Base-by-base conservation (phyloP, 2,329 filamentous ascomycete species). In the Claviceps africana region DNA sequence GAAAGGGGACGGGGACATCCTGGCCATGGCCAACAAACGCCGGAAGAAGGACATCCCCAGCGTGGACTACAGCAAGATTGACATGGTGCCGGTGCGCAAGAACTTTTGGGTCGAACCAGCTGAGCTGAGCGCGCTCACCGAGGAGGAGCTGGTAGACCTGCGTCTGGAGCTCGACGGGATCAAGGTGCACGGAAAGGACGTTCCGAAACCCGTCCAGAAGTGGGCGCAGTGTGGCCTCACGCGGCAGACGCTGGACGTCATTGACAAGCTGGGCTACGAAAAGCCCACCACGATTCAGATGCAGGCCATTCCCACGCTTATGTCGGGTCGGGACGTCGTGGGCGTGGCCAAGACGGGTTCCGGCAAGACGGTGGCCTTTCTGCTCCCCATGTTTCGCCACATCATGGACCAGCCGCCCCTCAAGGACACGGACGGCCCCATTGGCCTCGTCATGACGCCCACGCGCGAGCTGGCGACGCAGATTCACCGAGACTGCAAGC, bases 261-360 rank as follows among this genome's bases (percentile, higher is more conserved):
- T 98, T 56, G 80, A 83, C 40, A 79, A 78, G 51, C 72, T 96
- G 39, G 86, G 86, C 7, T 98, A 89, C 65, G 86, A 94, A 52
- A 86, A 83, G 63, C 90, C 93, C 0, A 97, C 93, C 0, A 81
- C 91, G 0, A 97, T 98, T 60, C 93, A 98, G 67, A 84, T 90
- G 67, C 93, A 98, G 67, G 93, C 93, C 2, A 82, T 97, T 54
- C 93, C 93, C 2, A 84, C 89, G 10, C 87, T 96, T 61, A 96
- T 97, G 87, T 95, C 90, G 30, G 93, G 93, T 10, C 82, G 89
- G 59, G 93, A 98, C 71, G 86, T 96, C 39, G 88, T 98, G 57
- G 93, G 90, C 58, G 89, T 98, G 51, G 93, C 93, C 19, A 97
- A 97, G 72, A 98, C 93, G 28, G 93, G 93, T 5, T 97, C 93